Conservation (phyloP, 2,329 filamentous ascomycete genomes). For the Fusarium avenaceum region DNA sequence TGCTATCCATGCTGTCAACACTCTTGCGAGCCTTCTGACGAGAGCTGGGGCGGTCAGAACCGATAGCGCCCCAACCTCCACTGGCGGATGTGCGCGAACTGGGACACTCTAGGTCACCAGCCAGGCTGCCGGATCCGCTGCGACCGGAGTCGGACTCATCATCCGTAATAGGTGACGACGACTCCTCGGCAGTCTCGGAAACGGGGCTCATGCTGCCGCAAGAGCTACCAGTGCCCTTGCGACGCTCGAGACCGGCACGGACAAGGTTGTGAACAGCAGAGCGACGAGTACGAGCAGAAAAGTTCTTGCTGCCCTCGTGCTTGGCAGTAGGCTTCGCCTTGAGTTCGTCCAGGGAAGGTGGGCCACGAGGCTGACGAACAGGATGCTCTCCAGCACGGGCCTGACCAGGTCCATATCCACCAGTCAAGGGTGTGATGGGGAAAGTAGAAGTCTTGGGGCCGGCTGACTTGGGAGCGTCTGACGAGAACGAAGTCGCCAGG, state of each 20-base stretch:
- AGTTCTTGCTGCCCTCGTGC: constrained; percentile 97
- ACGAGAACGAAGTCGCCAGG: constrained; percentile 60
- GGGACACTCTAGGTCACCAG: constrained; percentile 77
- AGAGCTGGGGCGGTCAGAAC: constrained; percentile 83
- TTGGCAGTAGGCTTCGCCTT: constrained; percentile 90
- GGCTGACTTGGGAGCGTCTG: constrained; percentile 67
- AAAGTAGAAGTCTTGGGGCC: constrained; percentile 85
- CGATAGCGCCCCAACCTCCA: constrained; percentile 82
- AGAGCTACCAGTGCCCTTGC: constrained; percentile 79
- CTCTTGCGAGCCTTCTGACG: constrained; percentile 74
- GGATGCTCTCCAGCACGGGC: constrained; percentile 95
- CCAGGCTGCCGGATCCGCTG: constrained; percentile 84
- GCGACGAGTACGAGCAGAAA: constrained; percentile 90
- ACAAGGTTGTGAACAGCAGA: constrained; percentile 93
- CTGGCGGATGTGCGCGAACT: constrained; percentile 83
- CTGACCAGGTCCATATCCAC: constrained; percentile 92
- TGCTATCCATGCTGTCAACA: constrained; percentile 75
- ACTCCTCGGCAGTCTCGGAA: constrained; percentile 79
- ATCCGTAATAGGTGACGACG: constrained; percentile 77
- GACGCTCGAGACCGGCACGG: constrained; percentile 87
- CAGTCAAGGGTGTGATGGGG: constrained; percentile 83
- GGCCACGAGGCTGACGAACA: constrained; percentile 90
- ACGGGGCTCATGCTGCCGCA: constrained; percentile 88
- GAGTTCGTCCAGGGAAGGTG: constrained; percentile 92
- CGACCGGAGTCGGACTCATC: constrained; percentile 80